Percentiles rank a stretch among this genome's conserved stretches.
These are phyloP conservation scores for Morella rubra DNA, from an alignment of 306 rosid species.

Conservation along the genomic window DNA sequence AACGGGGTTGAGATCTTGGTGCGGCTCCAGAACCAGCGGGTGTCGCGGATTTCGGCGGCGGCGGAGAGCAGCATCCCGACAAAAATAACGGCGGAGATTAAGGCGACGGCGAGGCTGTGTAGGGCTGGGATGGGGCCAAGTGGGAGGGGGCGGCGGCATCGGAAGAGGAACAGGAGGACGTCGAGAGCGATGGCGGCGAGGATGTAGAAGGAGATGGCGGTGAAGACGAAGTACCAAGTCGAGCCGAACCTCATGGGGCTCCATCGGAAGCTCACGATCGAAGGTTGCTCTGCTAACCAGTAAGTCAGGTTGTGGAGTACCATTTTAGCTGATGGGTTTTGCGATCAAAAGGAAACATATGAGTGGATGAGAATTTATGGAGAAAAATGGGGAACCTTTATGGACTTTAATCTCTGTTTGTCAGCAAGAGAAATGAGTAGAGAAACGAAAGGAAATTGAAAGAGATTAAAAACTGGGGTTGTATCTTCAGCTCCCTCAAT, in stretches of 20 bases:
- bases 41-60: constrained; percentile 52
- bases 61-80: constrained; percentile 60
- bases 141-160: constrained; percentile 38
- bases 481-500: too few relatives aligned
- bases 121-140: constrained; percentile 63
- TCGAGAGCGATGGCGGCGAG: constrained; percentile 40
- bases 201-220: constrained; percentile 47
- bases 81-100: constrained; percentile 46
- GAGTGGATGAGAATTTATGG: too few relatives aligned
- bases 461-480: too few relatives aligned
- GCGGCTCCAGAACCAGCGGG: constrained; percentile 80
- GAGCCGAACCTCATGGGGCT: constrained; percentile 59
- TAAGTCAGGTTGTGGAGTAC: constrained; percentile 30
- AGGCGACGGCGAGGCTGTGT: constrained; percentile 57
- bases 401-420: too few relatives aligned
- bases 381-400: too few relatives aligned
- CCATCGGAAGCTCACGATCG: constrained; percentile 60
- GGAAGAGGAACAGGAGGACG: constrained; percentile 35
- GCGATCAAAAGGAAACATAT: too few relatives aligned
- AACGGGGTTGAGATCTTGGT: constrained; percentile 51
- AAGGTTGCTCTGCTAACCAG: constrained; percentile 61
- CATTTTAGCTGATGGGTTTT: constrained; percentile 1
- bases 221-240: constrained; percentile 65
- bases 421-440: too few relatives aligned
- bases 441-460: too few relatives aligned